Conservation (phyloP, 1,139 yeast genomes). For the Geotrichum candidum region DNA sequence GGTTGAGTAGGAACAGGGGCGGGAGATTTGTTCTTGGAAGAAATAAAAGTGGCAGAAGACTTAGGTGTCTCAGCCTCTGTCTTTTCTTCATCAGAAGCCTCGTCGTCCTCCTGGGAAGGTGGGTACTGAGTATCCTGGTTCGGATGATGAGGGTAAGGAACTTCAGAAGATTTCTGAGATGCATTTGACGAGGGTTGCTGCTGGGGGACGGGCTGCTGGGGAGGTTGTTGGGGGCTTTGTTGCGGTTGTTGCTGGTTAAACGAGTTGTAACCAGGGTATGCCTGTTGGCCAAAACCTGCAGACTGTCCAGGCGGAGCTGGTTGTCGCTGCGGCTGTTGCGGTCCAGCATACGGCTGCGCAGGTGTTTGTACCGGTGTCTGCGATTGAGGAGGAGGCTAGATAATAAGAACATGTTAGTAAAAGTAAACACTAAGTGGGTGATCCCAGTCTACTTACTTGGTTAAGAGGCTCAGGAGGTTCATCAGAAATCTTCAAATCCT, state of each 20-base stretch:
- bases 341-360: not conserved
- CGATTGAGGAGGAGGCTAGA: conserved; percentile 1
- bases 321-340: conserved; percentile 9
- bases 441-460: conserved; percentile 28
- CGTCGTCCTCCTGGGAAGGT: not conserved
- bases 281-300: conserved; percentile 2
- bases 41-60: conserved; percentile 4
- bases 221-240: not conserved
- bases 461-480: conserved; percentile 40
- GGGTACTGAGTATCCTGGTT: conserved; percentile 2
- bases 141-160: conserved; percentile 8
- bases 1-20: conserved; percentile 38
- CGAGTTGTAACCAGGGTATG: conserved; percentile 1
- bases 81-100: not conserved
- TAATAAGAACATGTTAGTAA: not conserved
- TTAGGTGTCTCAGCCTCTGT: not conserved
- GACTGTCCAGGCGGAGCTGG: conserved; percentile 7
- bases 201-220: not conserved
- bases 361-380: conserved; percentile 3
- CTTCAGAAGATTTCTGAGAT: conserved; percentile 3
- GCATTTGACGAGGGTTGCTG: not conserved
- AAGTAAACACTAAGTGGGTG: not conserved
- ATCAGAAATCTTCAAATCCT: conserved; percentile 81
- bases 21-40: conserved; percentile 28
- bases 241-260: not conserved